A percentile compares a stretch with the other conserved stretches of the same genome.
phyloP scores from a whole-genome alignment of 352 stramenopile genomes.

The Globisporangium megalacanthum region DNA sequence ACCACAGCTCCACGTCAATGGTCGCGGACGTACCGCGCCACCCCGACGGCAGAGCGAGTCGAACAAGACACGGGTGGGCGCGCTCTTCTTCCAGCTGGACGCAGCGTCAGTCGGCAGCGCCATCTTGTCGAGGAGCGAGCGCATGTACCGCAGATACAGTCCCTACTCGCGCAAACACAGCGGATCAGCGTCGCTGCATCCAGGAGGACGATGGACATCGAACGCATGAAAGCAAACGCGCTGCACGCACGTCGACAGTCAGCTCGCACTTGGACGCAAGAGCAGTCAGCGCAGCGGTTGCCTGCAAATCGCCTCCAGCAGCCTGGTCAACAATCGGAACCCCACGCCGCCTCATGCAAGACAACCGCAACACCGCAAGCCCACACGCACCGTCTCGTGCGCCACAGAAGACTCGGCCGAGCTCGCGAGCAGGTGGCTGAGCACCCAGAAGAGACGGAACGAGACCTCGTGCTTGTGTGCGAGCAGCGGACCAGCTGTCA shows the following conservation, averaged over 20 bases:
- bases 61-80: constrained; percentile 59
- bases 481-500: constrained; percentile 39
- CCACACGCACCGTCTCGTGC: constrained; percentile 34
- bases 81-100: constrained; percentile 54
- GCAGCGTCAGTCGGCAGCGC: constrained; percentile 28
- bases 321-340: not conserved
- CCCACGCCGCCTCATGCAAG: not conserved
- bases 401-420: constrained; percentile 43
- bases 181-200: not conserved
- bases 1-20: not conserved
- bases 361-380: not conserved
- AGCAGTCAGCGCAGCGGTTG: constrained; percentile 22
- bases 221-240: not conserved
- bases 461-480: constrained; percentile 34
- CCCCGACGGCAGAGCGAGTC: constrained; percentile 70
- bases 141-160: constrained; percentile 52
- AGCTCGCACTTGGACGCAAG: constrained; percentile 26
- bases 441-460: constrained; percentile 79
- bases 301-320: constrained; percentile 22
- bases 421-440: constrained; percentile 66
- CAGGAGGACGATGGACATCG: not conserved
- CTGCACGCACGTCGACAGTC: constrained; percentile 36
- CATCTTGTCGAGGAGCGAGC: constrained; percentile 51
- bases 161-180: constrained; percentile 18
- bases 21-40: constrained; percentile 31